Conservation (phyloP, 306 rosid species). For the Rubus idaeus region DNA sequence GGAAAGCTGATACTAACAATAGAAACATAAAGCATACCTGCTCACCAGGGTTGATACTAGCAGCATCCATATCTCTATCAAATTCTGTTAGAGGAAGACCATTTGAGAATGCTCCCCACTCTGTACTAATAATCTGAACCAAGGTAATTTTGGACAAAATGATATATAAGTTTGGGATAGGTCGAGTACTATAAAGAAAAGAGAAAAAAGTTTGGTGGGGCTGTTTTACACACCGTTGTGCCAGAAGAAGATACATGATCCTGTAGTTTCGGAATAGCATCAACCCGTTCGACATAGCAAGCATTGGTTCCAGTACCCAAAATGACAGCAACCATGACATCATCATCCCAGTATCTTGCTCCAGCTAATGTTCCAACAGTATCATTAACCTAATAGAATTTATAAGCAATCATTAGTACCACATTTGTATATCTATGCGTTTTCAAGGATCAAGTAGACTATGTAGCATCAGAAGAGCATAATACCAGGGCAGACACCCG, state of each 20-base stretch:
- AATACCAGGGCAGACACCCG: slow-evolving; percentile 91
- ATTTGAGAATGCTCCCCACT: slow-evolving; percentile 89
- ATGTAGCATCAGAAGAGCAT: slow-evolving; percentile 18
- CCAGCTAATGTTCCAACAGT: slow-evolving; percentile 91
- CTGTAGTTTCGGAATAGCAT: slow-evolving; percentile 67
- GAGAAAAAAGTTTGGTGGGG: slow-evolving; percentile 5
- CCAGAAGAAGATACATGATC: slow-evolving; percentile 60
- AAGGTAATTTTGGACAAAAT: slow-evolving; percentile 23
- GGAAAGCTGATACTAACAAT: slow-evolving; percentile 2
- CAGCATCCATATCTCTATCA: slow-evolving; percentile 88
- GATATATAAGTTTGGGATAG: slow-evolving; percentile 10
- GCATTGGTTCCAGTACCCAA: slow-evolving; percentile 98
- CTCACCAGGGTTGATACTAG: slow-evolving; percentile 91
- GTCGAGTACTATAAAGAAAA: slow-evolving; percentile 11
- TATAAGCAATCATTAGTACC: slow-evolving; percentile 6
- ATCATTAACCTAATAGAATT: slow-evolving; percentile 66
- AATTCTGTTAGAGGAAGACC: slow-evolving; percentile 76
- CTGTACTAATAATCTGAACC: slow-evolving; percentile 77
- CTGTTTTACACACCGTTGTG: slow-evolving; percentile 52
- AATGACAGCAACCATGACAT: slow-evolving; percentile 84
- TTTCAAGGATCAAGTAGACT: not conserved
- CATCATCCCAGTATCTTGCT: slow-evolving; percentile 83
- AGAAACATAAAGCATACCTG: slow-evolving; percentile 50
- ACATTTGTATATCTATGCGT: slow-evolving; percentile 3
- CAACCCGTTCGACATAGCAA: slow-evolving; percentile 71